Evolutionary conservation across 2,329 filamentous ascomycete species (phyloP), one percentile per base, ranked within the genome.

Genomic region (Juglanconis oblonga): DNA sequence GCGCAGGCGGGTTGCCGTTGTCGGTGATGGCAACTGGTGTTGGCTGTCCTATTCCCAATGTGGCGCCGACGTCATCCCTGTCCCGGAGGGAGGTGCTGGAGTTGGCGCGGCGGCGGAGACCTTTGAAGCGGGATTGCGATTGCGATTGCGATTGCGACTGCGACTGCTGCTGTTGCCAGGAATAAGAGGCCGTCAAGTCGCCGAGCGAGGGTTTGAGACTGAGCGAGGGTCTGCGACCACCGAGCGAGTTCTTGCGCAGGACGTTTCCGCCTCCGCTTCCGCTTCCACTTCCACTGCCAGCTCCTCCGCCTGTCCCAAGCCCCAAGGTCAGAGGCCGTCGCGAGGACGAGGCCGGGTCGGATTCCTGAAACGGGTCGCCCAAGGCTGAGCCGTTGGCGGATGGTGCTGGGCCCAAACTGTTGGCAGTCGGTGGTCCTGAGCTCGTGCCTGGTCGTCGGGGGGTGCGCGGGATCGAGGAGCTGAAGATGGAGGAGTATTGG

Each of bases 211-310:
- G 64, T 68, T 82, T 84, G 66, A 81, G 82, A 58, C 77, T 74
- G 68, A 84, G 81, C 49, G 82, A 84, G 29, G 24, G 24, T 24
- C 24, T 24, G 24, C 24, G 24, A 24, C 24, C 24, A 2, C 24
- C 74, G 68, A 84, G 81, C 49, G 82, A 84, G 31, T 76, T 70
- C 66, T 81, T 79, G 73, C 81, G 77, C 57, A 73, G 65, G 55
- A 73, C 62, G 66, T 69, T 72, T 35, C 51, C 50, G 24, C 24
- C 24, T 24, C 24, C 24, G 24, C n/a, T 42, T 58, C 55, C n/a
- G 47, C 36, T 45, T 52, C 36, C 36, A 38, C 17, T 38, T 17
- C 32, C 32, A 13, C 49, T 24, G 49, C 24, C 24, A 24, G 24
- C 24, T 24, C 24, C 24, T 24, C 24, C 24, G 24, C 24, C 24